Evolutionary conservation across 371 early-diverging fungal genomes (phyloP), one percentile per base, ranked within the genome.

Genomic region (Mucor circinelloides): DNA sequence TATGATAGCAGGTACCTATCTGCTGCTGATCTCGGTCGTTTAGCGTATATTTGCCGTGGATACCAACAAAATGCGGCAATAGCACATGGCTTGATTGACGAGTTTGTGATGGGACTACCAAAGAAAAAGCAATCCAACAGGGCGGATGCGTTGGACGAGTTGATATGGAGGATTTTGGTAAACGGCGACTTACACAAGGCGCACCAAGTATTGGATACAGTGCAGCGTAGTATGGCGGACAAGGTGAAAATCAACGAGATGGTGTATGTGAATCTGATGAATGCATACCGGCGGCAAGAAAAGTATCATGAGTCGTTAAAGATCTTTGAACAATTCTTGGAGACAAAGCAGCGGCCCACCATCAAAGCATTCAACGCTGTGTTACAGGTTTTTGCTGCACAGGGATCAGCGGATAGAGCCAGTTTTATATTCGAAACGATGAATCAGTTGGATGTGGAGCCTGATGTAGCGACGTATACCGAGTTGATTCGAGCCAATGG

Each of bases 391-490:
- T 81, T 80, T 70, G 77, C 84, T 21, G 76, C 79, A 19, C 76
- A 71, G 27, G 78, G 77, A 3, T 70, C 72, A 27, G 57, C 50
- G 3, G 79, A 77, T 12, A 75, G 75, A 36, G 76, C 86, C 2
- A 21, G 54, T 0, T 68, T 71, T 28, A 79, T 84, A 56, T 74
- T 66, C 23, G 73, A 79, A 7, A 28, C 83, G 0, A 80, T 84
- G 72, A 64, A 74, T 5, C 68, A 77, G 17, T 61, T 78, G 36
- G 68, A 71, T 6, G 58, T 85, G 2, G 52, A 73, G 13, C 84
- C 88, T 7, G 85, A 85, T 50, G 72, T 63, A n/a, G 74, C 76
- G 12, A 80, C 85, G 0, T 81, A 74, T 60, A 77, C 82, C 32
- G 84, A 83, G 60, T 71, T 82, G 32, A 84, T 88, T 46, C 75